These are phyloP conservation scores for Coccomyxa sp. DNA, from an alignment of 139 green algal genomes.

Conservation along the genomic window DNA sequence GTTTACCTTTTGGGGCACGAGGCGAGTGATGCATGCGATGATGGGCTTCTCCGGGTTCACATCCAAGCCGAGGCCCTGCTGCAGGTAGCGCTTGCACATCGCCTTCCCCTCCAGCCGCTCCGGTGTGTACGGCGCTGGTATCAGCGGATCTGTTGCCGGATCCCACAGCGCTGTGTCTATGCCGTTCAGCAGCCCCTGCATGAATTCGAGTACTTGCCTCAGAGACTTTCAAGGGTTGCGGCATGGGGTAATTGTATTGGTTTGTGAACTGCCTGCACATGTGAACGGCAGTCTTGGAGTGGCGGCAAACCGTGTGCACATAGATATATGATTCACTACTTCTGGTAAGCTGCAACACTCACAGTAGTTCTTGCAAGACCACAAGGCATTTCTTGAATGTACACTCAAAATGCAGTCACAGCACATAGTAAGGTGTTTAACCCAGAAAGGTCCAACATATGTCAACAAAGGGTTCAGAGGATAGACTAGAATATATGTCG, in stretches of 20 bases:
- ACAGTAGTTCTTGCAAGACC: too few species aligned
- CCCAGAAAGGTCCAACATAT: too few species aligned
- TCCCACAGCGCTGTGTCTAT: constrained; percentile 88
- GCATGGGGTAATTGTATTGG: neutral
- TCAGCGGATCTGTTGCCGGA: constrained; percentile 58
- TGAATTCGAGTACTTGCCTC: neutral
- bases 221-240: neutral
- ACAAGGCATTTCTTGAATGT: too few species aligned
- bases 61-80: constrained; percentile 75
- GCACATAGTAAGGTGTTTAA: too few species aligned
- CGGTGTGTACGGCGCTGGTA: constrained; percentile 73
- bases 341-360: neutral
- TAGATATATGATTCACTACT: neutral
- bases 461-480: too few species aligned
- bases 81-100: constrained; percentile 81
- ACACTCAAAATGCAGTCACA: too few species aligned
- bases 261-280: neutral
- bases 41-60: constrained; percentile 73
- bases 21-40: constrained; percentile 79
- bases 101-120: constrained; percentile 60
- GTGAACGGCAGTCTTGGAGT: too few species aligned
- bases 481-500: too few species aligned
- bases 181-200: constrained; percentile 88
- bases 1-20: constrained; percentile 79
- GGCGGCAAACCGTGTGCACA: neutral